A percentile compares a stretch with the other conserved stretches of the same genome.
Evolutionary conservation across 164 flowering plant species (phyloP).

Genomic region (Echeveria elegans): DNA sequence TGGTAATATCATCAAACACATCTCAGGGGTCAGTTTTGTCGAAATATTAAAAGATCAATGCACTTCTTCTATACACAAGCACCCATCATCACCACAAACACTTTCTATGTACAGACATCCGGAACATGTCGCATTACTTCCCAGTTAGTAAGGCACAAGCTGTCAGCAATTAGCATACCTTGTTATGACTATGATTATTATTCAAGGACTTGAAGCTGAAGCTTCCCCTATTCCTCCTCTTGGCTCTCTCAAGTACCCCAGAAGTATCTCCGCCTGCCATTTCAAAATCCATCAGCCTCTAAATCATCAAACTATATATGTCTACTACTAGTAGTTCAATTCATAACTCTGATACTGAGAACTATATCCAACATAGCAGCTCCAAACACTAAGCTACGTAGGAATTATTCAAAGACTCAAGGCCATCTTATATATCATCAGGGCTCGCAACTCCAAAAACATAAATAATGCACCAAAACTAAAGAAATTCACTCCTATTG

Average conservation of each 20-base stretch:
- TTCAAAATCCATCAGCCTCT: slow-evolving; percentile 1
- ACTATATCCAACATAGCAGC: neutral
- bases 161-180: neutral
- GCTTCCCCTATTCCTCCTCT: slow-evolving; percentile 51
- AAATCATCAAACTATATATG: neutral
- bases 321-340: neutral
- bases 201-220: slow-evolving; percentile 35
- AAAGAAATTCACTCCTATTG: neutral
- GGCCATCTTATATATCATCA: neutral
- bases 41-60: neutral
- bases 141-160: neutral
- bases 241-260: slow-evolving; percentile 70
- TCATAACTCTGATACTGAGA: neutral
- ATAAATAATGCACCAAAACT: neutral
- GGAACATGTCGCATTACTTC: slow-evolving; percentile 8
- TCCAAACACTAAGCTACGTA: neutral
- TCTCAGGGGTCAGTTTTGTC: neutral
- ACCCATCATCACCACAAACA: slow-evolving; percentile 14
- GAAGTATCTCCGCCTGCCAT: slow-evolving; percentile 82
- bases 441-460: neutral
- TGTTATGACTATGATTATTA: neutral
- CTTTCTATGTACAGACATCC: slow-evolving; percentile 25
- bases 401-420: neutral
- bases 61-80: neutral
- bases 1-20: neutral